Base-by-base conservation (phyloP, 345 rosid genomes). In the Salix koriyanagi region DNA sequence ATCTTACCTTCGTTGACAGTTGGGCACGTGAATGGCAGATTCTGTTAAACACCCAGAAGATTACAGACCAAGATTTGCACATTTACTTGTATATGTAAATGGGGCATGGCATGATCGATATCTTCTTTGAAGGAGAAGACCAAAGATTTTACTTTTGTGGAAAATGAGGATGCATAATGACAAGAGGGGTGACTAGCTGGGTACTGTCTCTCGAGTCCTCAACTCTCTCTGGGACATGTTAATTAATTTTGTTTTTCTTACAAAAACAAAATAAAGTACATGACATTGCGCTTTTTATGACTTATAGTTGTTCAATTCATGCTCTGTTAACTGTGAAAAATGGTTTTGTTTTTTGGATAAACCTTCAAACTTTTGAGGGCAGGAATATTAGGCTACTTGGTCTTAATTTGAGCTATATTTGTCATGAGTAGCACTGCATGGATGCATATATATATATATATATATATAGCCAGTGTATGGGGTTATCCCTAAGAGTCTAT, bases 1-100 rank as follows among this genome's bases (percentile, higher is more conserved):
- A 86, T 25, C 69, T 88, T 84, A 73, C 79, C 80, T 81, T 79
- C 68, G 72, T 78, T 75, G 74, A 78, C 89, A 79, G 83, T 76
- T 86, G 88, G 88, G 84, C 91, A 90, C 86, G 90, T 91, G 91
- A 83, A 83, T 83, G 79, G 81, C 73, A 78, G 77, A 82, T 82
- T 85, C 80, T 86, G 87, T 80, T 85, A 80, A 76, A 77, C 88
- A 86, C 88, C 81, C 21, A 4, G 9, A 67, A 75, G 11, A 60
- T 32, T 23, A 12, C 3, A 54, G 16, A 54, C 14, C 16, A 34
- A 30, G 46, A 34, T 52, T 50, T 50, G 56, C 1, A 50, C 2
- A 16, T 18, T 18, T 50, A 50, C 18, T 50, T 50, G 6, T 50
- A 15, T 48, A 50, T 50, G 54, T 16, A 5, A 10, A 66, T n/a